Base-by-base conservation (phyloP, 768 basidiomycete genomes). In the Mycena filopes region DNA sequence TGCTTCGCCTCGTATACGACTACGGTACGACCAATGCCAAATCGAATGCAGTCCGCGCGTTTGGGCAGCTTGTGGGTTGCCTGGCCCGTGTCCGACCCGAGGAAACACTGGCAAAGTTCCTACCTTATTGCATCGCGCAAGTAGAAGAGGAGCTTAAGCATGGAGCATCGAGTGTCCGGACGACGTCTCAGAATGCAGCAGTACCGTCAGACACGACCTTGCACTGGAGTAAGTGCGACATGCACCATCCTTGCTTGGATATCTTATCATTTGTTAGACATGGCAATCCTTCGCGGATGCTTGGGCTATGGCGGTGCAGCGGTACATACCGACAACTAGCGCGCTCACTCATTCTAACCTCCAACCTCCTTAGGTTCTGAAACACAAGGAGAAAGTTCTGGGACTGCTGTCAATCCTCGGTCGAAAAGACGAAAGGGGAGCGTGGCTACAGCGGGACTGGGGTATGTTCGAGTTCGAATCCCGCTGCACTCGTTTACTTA, bases 11-110 rank as follows among this genome's bases (percentile, higher is more conserved):
- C 47, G 89, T 96, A 43, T 91, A 84, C 71, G 89, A 96, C 56
- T 97, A 98, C 73, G 92, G 89, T 0, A 93, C 91, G n/a, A 89
- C 92, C 2, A 95, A 95, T 68, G 91, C 91, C 4, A 93, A 94
- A 71, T 89, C 94, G 43, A 98, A 98, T 75, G 88, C 94, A n/a
- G 93, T 96, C 54, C 84, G 90, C 64, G 93, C 95, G 4, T 92
- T 98, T 68, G 94, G 94, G 1, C 93, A 96, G 67, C 86, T 98
- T 13, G 86, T 98, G 40, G 87, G 90, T 20, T 93, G 92, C 69
- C 83, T 98, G 29, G 92, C 95, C 3, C 86, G 93, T 41, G 90
- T 91, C 15, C 84, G 88, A 61, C 91, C 96, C 15, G 83, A 85
- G 66, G 88, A 90, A 79, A 91, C 89, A 0, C 83, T 97, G 63